phyloP scores from a whole-genome alignment of 352 stramenopile genomes.

The Globisporangium rhizosaccharum region DNA sequence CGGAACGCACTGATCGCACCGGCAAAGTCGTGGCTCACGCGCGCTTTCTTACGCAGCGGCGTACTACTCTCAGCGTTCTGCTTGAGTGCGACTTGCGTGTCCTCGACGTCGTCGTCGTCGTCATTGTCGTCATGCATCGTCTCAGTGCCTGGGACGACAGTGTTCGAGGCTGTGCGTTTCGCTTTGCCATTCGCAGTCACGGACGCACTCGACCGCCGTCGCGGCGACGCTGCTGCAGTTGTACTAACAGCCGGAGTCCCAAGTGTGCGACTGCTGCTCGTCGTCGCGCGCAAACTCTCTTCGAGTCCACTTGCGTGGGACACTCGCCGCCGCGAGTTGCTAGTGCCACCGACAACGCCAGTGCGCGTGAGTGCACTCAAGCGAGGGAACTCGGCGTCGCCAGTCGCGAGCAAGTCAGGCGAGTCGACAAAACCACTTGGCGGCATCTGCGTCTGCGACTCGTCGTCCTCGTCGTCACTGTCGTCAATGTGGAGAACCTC shows the following conservation, averaged over 20 bases:
- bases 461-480: conserved; percentile 17
- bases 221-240: neutral
- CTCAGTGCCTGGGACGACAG: too few relatives aligned
- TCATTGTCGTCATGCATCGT: conserved; percentile 11
- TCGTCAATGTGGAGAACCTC: conserved; percentile 5
- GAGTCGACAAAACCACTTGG: conserved; percentile 9
- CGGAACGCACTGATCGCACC: conserved; percentile 40
- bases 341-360: neutral
- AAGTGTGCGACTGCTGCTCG: too few relatives aligned
- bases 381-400: neutral
- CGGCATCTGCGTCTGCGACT: conserved; percentile 18
- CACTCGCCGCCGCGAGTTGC: too few relatives aligned
- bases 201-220: neutral
- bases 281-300: too few relatives aligned
- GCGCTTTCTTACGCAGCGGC: conserved; percentile 19
- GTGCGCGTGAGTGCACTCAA: conserved; percentile 1
- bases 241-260: too few relatives aligned
- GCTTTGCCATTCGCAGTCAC: conserved; percentile 8
- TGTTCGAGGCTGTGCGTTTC: neutral
- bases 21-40: conserved; percentile 45
- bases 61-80: neutral
- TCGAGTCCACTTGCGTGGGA: too few relatives aligned
- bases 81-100: conserved; percentile 1
- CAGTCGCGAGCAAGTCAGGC: conserved; percentile 10
- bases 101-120: conserved; percentile 34